Evolutionary conservation across 495 filamentous ascomycete species (phyloP), one percentile per base, ranked within the genome.

Genomic region (Penicillium argentinense): DNA sequence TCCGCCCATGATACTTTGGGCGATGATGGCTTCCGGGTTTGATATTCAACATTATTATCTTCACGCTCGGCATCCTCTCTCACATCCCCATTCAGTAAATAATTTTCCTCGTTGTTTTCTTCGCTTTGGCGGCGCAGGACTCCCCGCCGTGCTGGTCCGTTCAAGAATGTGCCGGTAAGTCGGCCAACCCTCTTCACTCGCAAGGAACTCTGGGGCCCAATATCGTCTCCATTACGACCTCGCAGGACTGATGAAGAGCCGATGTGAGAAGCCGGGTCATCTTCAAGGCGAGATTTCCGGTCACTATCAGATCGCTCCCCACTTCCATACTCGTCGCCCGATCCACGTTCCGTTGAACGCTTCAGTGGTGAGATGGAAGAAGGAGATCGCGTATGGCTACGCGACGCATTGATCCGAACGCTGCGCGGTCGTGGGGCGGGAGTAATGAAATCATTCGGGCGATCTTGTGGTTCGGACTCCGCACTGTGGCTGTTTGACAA

Each of bases 121-220:
- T 90, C 87, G 49, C 85, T 89, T 60, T 87, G 84, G 39, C 86
- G 77, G 46, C 85, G 74, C 47, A 78, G 56, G 13, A 85, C 78
- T 11, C 86, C 87, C 49, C 87, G 72, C 45, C 87, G 79, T 16
- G 85, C 86, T 7, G 87, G 86, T 1, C 86, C 86, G 46, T 82
- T 88, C 17, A 90, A 68, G 53, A 89, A 90, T 46, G 76, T 81
- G 1, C 87, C 87, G 7, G 84, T 80, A 5, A 84, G 67, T 53
- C 87, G 86, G 12, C 80, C 83, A 22, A 88, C 76, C 51, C 85
- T 74, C 64, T 88, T 89, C n/a, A 87, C 68, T 1, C 87, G 80
- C 66, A 88, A 71, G 13, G 86, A 87, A 57, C 81, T 85, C 48
- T 83, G 85, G 0, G 80, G 65, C 1, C 77, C 82, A 17, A 68